Evolutionary conservation across 345 rosid species (phyloP).

Genomic region (Brassica rapa): DNA sequence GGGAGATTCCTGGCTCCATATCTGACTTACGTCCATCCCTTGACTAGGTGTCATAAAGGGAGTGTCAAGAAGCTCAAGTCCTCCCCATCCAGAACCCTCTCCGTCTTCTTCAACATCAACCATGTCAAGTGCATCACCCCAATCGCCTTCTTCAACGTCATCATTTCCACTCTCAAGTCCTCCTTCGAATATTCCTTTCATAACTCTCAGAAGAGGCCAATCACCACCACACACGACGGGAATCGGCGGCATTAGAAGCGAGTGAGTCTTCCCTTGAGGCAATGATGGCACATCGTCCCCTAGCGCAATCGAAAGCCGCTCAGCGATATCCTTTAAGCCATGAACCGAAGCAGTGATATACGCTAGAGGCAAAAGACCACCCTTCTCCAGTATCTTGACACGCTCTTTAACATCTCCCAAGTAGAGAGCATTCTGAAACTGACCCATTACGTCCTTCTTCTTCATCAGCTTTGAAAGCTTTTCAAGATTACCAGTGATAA

Average conservation of each 20-base stretch:
- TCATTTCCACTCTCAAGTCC: neutral
- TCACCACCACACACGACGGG: slow-evolving; percentile 10
- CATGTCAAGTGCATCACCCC: neutral
- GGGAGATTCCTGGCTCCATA: neutral
- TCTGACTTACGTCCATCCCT: slow-evolving; percentile 5
- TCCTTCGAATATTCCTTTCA: slow-evolving; percentile 6
- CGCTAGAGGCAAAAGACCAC: slow-evolving; percentile 5
- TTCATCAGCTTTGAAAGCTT: slow-evolving; percentile 10
- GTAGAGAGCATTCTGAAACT: slow-evolving; percentile 8
- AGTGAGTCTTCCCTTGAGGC: neutral
- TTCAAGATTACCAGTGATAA: neutral
- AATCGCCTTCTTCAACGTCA: neutral
- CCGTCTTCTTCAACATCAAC: neutral
- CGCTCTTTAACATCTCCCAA: slow-evolving; percentile 13
- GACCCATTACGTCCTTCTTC: slow-evolving; percentile 13
- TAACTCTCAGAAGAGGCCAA: slow-evolving; percentile 14
- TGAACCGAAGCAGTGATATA: slow-evolving; percentile 4
- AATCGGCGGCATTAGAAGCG: neutral
- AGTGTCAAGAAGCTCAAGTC: slow-evolving; percentile 10
- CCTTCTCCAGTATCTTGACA: slow-evolving; percentile 7
- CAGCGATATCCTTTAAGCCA: neutral
- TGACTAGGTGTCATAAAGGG: slow-evolving; percentile 1
- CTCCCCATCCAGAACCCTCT: neutral
- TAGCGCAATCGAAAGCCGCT: neutral
- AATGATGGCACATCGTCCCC: neutral